A percentile compares a stretch with the other conserved stretches of the same genome.
phyloP scores from a whole-genome alignment of 2,329 filamentous ascomycete species.

The Metarhizium rileyi region DNA sequence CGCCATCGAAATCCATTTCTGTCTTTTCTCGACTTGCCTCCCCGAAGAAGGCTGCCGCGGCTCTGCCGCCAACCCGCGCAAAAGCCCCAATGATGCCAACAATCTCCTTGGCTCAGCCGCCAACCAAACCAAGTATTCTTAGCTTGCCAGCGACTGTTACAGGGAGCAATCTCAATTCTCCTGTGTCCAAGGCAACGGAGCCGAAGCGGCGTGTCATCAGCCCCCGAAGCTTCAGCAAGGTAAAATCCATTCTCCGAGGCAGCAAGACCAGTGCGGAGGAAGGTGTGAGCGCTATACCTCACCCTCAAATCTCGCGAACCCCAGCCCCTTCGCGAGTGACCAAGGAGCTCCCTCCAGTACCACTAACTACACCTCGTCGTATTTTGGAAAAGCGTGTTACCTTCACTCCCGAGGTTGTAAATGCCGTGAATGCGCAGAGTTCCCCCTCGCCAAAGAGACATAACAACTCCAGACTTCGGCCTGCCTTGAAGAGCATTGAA shows the following conservation, averaged over 20 bases:
- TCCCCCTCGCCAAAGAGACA: conserved; percentile 50
- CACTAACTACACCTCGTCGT: conserved; percentile 57
- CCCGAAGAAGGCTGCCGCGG: conserved; percentile 55
- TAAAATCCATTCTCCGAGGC: conserved; percentile 48
- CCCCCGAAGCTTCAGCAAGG: conserved; percentile 42
- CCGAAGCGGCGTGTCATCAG: conserved; percentile 31
- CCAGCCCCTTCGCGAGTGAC: conserved; percentile 35
- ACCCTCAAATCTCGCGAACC: conserved; percentile 35
- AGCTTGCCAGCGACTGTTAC: conserved; percentile 37
- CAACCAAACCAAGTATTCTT: conserved; percentile 35
- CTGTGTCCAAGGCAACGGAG: conserved; percentile 21
- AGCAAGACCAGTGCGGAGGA: conserved; percentile 26
- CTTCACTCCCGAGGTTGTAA: conserved; percentile 64
- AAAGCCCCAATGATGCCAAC: conserved; percentile 18
- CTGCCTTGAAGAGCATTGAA: conserved; percentile 16
- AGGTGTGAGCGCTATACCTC: conserved; percentile 38
- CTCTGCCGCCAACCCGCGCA: conserved; percentile 46
- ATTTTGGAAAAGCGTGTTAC: conserved; percentile 64
- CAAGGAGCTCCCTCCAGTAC: conserved; percentile 41
- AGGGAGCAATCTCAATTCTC: conserved; percentile 19
- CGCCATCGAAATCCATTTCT: conserved; percentile 31
- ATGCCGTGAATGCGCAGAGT: conserved; percentile 31
- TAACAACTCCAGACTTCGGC: conserved; percentile 32
- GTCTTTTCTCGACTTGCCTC: conserved; percentile 55
- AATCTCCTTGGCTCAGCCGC: conserved; percentile 28